phyloP scores from a whole-genome alignment of 306 rosid genomes.

The Fagus sylvatica region DNA sequence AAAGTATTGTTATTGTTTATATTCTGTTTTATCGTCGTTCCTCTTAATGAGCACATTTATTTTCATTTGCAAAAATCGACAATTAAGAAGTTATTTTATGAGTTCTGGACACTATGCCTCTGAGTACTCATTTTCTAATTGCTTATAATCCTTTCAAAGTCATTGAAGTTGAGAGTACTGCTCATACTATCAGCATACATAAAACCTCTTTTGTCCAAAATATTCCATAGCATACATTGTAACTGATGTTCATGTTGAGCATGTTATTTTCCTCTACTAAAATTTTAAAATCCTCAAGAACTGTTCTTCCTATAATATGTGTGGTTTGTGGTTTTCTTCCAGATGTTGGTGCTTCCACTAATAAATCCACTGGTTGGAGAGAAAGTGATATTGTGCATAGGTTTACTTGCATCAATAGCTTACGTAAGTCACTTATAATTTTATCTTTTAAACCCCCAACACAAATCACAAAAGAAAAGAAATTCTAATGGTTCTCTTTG shows the following conservation, averaged over 20 bases:
- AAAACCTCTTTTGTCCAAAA: background rate
- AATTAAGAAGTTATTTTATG: too few relatives aligned
- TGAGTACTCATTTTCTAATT: too few relatives aligned
- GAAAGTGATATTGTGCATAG: conserved; percentile 64
- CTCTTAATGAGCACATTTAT: too few relatives aligned
- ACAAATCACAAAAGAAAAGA: background rate
- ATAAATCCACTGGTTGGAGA: conserved; percentile 84
- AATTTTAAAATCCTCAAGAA: background rate
- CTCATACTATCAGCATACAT: background rate
- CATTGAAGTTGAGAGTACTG: background rate
- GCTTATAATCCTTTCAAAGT: too few relatives aligned
- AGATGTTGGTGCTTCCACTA: conserved; percentile 76
- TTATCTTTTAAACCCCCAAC: background rate
- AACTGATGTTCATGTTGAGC: background rate
- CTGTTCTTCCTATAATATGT: background rate
- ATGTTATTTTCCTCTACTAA: background rate
- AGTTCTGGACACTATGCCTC: too few relatives aligned
- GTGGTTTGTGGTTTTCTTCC: conserved; percentile 26
- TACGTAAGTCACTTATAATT: conserved; percentile 52
- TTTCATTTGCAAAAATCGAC: too few relatives aligned
- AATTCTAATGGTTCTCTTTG: conserved; percentile 10
- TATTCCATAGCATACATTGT: too few relatives aligned
- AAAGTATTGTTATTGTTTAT: too few relatives aligned
- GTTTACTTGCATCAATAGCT: conserved; percentile 73
- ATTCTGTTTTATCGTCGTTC: too few relatives aligned